phyloP scores from a whole-genome alignment of 495 filamentous ascomycete genomes.

The Lepraria neglecta region DNA sequence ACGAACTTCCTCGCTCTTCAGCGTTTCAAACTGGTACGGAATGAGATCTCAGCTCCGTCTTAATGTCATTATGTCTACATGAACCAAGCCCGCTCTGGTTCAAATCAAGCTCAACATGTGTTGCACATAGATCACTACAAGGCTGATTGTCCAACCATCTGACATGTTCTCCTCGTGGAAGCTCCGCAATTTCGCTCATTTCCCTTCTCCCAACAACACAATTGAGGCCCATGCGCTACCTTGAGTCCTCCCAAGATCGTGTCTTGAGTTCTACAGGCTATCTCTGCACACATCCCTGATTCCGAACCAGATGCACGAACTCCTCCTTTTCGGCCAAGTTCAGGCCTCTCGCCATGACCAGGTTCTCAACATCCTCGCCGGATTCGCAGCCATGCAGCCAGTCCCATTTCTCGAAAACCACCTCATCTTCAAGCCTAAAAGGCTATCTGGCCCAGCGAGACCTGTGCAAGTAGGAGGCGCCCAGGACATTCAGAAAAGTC shows the following conservation, averaged over 20 bases:
- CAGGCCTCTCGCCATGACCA: conserved; percentile 45
- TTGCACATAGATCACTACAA: neutral
- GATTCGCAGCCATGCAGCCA: conserved; percentile 62
- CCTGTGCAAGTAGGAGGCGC: conserved; percentile 36
- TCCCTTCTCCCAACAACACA: neutral
- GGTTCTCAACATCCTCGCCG: conserved; percentile 61
- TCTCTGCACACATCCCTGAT: too few relatives aligned
- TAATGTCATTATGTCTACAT: neutral
- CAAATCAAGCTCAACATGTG: too few relatives aligned
- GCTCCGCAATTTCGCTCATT: neutral
- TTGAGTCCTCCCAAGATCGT: too few relatives aligned
- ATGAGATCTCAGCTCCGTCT: too few relatives aligned
- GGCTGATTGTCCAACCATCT: neutral
- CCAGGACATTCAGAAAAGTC: conserved; percentile 40
- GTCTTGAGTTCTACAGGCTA: too few relatives aligned
- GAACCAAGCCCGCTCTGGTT: neutral
- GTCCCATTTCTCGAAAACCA: conserved; percentile 53
- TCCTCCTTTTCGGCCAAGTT: conserved; percentile 46
- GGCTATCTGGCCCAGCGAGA: conserved; percentile 30
- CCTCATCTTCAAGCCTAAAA: conserved; percentile 59
- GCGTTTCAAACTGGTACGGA: neutral
- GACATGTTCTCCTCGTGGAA: neutral
- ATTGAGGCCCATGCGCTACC: neutral
- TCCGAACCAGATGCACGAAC: conserved; percentile 42
- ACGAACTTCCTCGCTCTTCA: neutral